Percentiles rank a stretch among this genome's conserved stretches.
phyloP scores from a whole-genome alignment of 306 rosid species.

The Acacia acuminata region DNA sequence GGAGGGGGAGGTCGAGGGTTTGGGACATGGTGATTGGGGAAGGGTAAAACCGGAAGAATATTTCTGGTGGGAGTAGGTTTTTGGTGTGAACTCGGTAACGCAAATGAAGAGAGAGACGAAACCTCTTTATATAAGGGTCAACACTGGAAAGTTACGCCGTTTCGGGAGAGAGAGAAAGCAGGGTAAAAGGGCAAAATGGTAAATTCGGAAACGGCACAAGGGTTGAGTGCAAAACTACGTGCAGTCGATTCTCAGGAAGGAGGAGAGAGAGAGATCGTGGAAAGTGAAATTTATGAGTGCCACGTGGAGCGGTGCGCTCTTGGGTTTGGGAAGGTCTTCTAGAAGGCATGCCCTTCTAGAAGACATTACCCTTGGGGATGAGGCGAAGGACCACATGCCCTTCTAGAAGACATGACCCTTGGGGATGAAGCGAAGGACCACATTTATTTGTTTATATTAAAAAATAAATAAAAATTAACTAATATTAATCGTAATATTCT shows the following conservation, averaged over 20 bases:
- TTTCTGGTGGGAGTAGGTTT: not conserved
- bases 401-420: not conserved
- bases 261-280: not conserved
- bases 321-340: not conserved
- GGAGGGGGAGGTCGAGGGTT: not conserved
- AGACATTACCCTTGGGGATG: not conserved
- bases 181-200: not conserved
- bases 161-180: too few species aligned
- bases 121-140: constrained; percentile 16
- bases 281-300: not conserved
- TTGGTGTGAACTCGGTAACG: not conserved
- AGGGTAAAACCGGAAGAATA: constrained; percentile 16
- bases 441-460: not conserved
- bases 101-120: not conserved
- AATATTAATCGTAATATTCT: too few species aligned
- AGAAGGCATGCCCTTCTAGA: not conserved
- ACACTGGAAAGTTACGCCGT: not conserved
- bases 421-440: too few species aligned
- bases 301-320: not conserved
- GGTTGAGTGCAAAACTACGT: constrained; percentile 6
- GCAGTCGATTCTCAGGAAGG: not conserved
- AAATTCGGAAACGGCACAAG: not conserved
- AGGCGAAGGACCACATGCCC: not conserved
- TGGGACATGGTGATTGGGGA: constrained; percentile 20
- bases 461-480: too few species aligned